phyloP scores from a whole-genome alignment of 2,329 filamentous ascomycete species.

The Epicoccum sorghinum region DNA sequence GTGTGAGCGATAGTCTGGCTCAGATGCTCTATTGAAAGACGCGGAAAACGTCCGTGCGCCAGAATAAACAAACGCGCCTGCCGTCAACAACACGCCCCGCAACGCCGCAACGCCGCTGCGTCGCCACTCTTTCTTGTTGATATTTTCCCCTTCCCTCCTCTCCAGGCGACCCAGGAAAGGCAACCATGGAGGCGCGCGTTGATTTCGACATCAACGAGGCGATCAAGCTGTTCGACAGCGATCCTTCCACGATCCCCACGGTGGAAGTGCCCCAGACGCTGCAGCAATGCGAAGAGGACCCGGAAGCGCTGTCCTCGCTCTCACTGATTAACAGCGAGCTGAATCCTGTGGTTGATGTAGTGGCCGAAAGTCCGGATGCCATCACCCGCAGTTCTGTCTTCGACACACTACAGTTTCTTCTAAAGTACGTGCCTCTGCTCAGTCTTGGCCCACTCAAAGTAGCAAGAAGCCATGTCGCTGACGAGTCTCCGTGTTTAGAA shows the following conservation, averaged over 20 bases:
- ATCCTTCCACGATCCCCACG: conserved; percentile 81
- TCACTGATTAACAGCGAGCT: conserved; percentile 82
- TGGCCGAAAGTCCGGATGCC: conserved; percentile 90
- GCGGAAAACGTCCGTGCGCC: conserved; percentile 6
- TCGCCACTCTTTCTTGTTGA: conserved; percentile 22
- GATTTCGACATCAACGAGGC: conserved; percentile 96
- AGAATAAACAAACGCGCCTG: conserved; percentile 28
- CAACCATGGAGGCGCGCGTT: conserved; percentile 68
- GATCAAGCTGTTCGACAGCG: conserved; percentile 95
- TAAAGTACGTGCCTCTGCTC: conserved; percentile 80
- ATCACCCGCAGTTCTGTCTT: conserved; percentile 79
- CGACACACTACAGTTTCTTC: conserved; percentile 91
- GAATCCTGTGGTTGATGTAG: conserved; percentile 89
- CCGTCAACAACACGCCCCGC: conserved; percentile 18
- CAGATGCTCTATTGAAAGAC: conserved; percentile 8
- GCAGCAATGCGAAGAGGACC: conserved; percentile 90
- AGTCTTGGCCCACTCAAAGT: conserved; percentile 30
- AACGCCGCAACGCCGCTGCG: conserved; percentile 22
- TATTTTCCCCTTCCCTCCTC: conserved; percentile 15
- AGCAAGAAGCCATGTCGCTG: conserved; percentile 49
- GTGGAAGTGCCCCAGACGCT: conserved; percentile 84
- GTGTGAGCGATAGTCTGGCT: conserved; percentile 9
- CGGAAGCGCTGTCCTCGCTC: conserved; percentile 76
- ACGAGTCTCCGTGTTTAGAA: conserved; percentile 75
- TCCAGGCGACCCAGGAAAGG: neutral